These are phyloP conservation scores for Logfia minima DNA, from an alignment of 129 eudicot species.

Conservation along the genomic window DNA sequence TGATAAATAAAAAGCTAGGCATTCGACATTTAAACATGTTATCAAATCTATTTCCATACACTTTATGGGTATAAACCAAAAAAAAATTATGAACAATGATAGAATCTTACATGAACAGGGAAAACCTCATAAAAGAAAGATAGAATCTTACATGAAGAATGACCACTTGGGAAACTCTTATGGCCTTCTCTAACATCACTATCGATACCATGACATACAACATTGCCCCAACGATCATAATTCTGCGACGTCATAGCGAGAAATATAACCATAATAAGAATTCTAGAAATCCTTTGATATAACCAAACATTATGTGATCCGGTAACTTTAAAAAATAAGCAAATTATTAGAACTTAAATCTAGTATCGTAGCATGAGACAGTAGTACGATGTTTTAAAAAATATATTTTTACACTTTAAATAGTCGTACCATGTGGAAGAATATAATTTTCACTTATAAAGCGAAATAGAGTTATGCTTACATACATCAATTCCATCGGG, in stretches of 20 bases:
- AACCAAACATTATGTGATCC: not conserved
- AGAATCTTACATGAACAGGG: slow-evolving; percentile 68
- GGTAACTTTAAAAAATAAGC: not conserved
- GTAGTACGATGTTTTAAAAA: not conserved
- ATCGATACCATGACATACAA: slow-evolving; percentile 62
- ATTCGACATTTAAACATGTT: slow-evolving; percentile 1
- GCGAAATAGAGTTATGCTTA: not conserved
- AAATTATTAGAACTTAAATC: not conserved
- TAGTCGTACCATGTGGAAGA: not conserved
- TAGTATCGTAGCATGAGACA: not conserved
- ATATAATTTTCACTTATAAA: not conserved
- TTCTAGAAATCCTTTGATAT: not conserved
- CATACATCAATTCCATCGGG: slow-evolving; percentile 75
- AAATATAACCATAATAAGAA: slow-evolving; percentile 4
- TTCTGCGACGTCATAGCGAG: slow-evolving; percentile 32
- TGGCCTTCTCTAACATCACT: slow-evolving; percentile 81
- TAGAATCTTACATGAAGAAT: slow-evolving; percentile 69
- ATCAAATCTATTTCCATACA: not conserved
- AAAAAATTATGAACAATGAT: not conserved
- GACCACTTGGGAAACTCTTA: slow-evolving; percentile 98
- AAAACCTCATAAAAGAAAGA: no score
- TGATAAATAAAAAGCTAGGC: not conserved
- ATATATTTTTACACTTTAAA: not conserved
- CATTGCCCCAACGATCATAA: slow-evolving; percentile 73
- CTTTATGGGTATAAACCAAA: no score